These are phyloP conservation scores for Alternaria sp. DNA, from an alignment of 2,329 filamentous ascomycete species.

Conservation along the genomic window DNA sequence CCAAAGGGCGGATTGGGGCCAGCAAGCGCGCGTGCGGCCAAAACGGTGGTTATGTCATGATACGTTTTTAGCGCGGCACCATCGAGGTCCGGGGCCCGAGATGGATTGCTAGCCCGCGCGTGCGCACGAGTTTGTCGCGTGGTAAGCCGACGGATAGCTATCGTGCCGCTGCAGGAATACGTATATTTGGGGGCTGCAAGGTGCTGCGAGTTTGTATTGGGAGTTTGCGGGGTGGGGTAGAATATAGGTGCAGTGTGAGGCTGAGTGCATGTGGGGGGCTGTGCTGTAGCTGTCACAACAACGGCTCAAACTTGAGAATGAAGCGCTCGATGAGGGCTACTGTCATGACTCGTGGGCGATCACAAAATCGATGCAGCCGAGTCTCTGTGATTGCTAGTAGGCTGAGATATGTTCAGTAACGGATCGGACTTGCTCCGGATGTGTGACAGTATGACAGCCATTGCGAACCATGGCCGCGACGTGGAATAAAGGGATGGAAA, in stretches of 20 bases:
- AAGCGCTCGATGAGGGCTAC: not conserved
- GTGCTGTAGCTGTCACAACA: not conserved
- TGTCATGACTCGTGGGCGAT: not conserved
- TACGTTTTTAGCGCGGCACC: slow-evolving; percentile 8
- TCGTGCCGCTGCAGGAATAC: slow-evolving; percentile 9
- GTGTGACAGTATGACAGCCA: not conserved
- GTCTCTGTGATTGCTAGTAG: not conserved
- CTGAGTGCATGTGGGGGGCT: slow-evolving; percentile 2
- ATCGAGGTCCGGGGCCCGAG: not conserved
- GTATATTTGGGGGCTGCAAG: slow-evolving; percentile 18
- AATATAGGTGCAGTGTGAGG: not conserved
- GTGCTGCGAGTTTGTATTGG: not conserved
- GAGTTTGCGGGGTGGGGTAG: slow-evolving; percentile 2
- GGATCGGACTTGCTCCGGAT: not conserved
- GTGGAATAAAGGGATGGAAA: not conserved
- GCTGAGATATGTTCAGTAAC: not conserved
- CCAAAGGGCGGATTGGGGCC: not conserved
- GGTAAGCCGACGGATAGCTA: slow-evolving; percentile 6
- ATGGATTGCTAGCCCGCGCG: not conserved
- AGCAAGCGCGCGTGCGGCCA: not conserved
- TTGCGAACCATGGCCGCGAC: not conserved
- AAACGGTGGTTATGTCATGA: slow-evolving; percentile 19
- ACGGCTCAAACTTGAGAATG: not conserved
- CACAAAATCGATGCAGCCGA: not conserved
- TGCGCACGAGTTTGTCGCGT: slow-evolving; percentile 12